These are phyloP conservation scores for Zygosaccharomyces pseudorouxii DNA, from an alignment of 805 yeast genomes.

Conservation along the genomic window DNA sequence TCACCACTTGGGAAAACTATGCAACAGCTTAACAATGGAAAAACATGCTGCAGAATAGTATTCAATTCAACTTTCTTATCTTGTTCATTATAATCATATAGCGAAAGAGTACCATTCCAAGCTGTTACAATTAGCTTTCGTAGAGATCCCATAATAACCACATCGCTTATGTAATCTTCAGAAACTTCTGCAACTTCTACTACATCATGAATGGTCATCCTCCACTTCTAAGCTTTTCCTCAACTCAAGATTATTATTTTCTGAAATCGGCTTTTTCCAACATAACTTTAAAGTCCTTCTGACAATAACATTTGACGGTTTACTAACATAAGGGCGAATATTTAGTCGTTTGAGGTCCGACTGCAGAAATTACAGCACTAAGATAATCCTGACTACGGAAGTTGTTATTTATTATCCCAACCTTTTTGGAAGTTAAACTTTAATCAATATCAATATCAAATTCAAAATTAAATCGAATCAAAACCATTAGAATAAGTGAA, in stretches of 20 bases:
- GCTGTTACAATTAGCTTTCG: conserved; percentile 46
- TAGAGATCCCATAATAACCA: conserved; percentile 22
- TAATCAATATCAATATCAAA: not conserved
- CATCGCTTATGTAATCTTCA: conserved; percentile 28
- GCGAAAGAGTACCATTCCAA: conserved; percentile 52
- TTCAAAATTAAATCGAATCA: not conserved
- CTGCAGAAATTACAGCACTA: not conserved
- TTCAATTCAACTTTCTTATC: conserved; percentile 10
- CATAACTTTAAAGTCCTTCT: not conserved
- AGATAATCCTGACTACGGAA: not conserved
- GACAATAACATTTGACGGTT: not conserved
- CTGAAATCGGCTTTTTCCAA: not conserved
- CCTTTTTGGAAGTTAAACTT: not conserved
- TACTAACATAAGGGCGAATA: not conserved
- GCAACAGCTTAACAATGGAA: conserved; percentile 17
- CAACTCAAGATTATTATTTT: not conserved
- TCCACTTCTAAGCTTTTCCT: not conserved
- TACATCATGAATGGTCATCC: conserved; percentile 7
- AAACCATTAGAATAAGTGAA: conserved; percentile 1
- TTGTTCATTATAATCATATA: conserved; percentile 38
- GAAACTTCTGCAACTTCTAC: conserved; percentile 15
- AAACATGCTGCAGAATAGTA: conserved; percentile 7
- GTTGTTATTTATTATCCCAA: not conserved
- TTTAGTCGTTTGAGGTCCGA: not conserved
- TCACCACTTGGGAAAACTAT: conserved; percentile 19